A percentile compares a stretch with the other conserved stretches of the same genome.
phyloP scores from a whole-genome alignment of 169 alveolate genomes.

The Plasmodium knowlesi region DNA sequence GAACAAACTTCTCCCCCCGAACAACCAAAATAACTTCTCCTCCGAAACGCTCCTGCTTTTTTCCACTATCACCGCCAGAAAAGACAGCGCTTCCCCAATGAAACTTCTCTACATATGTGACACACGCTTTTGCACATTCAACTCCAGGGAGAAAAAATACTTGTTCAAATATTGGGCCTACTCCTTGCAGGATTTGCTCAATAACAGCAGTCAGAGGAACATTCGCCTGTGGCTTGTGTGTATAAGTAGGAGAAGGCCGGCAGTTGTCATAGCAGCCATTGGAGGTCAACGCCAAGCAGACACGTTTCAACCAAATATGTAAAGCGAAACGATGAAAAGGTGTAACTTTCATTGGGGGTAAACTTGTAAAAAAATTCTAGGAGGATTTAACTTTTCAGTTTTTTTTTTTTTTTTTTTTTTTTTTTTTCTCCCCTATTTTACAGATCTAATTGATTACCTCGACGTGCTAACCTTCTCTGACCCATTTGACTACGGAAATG shows the following conservation, averaged over 20 bases:
- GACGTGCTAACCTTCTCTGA: constrained; percentile 65
- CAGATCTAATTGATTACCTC: constrained; percentile 55
- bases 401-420: neutral
- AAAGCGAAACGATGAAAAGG: neutral
- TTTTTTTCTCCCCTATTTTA: neutral
- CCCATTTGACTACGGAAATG: constrained; percentile 51
- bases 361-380: neutral
- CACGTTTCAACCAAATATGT: neutral
- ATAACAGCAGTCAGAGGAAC: constrained; percentile 27
- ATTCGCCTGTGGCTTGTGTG: constrained; percentile 68
- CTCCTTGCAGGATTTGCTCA: constrained; percentile 69
- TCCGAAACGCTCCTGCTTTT: neutral
- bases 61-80: neutral
- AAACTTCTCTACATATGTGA: constrained; percentile 68
- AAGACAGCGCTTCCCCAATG: constrained; percentile 6
- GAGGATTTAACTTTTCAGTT: neutral
- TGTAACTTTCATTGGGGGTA: neutral
- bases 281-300: neutral
- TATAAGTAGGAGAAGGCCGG: constrained; percentile 31
- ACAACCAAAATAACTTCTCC: neutral
- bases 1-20: neutral
- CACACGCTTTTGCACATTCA: constrained; percentile 38
- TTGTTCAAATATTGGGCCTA: constrained; percentile 57
- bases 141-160: constrained; percentile 54
- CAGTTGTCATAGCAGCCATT: neutral